Base-by-base conservation (phyloP, 352 stramenopile species). In the Elongisporangium undulatum region DNA sequence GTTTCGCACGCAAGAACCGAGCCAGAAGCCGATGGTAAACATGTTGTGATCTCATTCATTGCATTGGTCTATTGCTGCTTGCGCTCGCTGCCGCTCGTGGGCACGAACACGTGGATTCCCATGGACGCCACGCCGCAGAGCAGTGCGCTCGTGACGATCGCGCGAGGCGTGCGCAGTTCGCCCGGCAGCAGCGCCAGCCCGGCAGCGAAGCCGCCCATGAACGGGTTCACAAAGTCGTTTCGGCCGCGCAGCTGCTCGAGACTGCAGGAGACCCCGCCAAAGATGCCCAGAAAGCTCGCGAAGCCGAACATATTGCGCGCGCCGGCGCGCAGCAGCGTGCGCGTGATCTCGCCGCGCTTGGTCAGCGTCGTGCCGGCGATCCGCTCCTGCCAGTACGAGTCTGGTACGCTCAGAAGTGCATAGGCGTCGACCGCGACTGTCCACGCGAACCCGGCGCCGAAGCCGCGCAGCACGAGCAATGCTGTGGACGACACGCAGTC, bases 401-500 rank as follows among this genome's bases (percentile, higher is more conserved):
- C 66, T 4, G 74, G 67, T 16, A 69, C 68, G 16, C 61, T 66
- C 16, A 86, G 54, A 26, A 92, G 51, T 34, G 59, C 67, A 63
- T 94, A 94, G 15, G 69, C 69, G 48, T 94, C 84, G 38, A 90
- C 81, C 41, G 66, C 77, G n/a, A 94, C 67, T 3, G 84, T 92
- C 84, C 84, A 94, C 22, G 83, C 82, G 12, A 89, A 23, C 21
- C 84, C 84, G 13, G 84, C 77, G 21, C 79, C 79, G 19, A 92
- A 26, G 7, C 84, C 84, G 52, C 82, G 76, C 49, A 72, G 81
- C 49, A 90, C 60, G 24, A 91, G 71, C 59, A 87, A 58, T 20
- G 71, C 80, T 2, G 80, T 88, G 49, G 76, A 82, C 12, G 82
- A 89, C 51, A 86, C 58, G 63, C 82, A 92, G 69, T 92, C 82